Evolutionary conservation across 371 early-diverging fungal species (phyloP), one percentile per base, ranked within the genome.

Genomic region (Mortierella sp.): DNA sequence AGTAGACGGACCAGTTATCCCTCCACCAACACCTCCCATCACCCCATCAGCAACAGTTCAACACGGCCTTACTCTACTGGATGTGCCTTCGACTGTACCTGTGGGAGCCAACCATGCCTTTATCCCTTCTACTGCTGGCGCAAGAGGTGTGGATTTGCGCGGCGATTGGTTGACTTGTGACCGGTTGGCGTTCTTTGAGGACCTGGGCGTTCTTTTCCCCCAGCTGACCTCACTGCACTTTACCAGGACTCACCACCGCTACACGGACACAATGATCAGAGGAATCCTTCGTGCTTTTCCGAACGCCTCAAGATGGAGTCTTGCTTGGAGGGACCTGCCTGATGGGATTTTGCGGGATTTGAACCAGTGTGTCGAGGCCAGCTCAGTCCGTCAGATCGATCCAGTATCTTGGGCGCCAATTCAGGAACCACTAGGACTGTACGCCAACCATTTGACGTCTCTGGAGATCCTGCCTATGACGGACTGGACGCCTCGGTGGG

Each of bases 201-300:
- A 79, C 12, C 43, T 79, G 2, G 79, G 79, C 35, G 46, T 11
- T 0, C 73, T 65, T 24, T 78, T 63, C 21, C 76, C 83, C 1
- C 83, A 83, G 41, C 49, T 83, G 44, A 74, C 79, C 0, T 75
- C 76, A 4, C 44, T 83, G 7, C 80, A 83, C 21, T 83, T 83
- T 24, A 55, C 79, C 12, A 63, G 75, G 7, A 70, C 76, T 1
- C 55, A 72, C 16, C 78, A 75, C 21, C 54, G 78, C 3, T 75
- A 78, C 49, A 65, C 72, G 0, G 73, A 76, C 32, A 12, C 55
- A 24, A 71, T 79, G 71, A 70, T 83, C 24, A 60, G 77, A 21
- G n/a, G 65, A 0, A 79, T 79, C 8, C 74, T 83, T 32, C 18
- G 21, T 3, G 73, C 80, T 1, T 76, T 79, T 38, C 83, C 83